phyloP scores from a whole-genome alignment of 371 early-diverging fungal species.

The Thermomucor indicae-seudaticae region DNA sequence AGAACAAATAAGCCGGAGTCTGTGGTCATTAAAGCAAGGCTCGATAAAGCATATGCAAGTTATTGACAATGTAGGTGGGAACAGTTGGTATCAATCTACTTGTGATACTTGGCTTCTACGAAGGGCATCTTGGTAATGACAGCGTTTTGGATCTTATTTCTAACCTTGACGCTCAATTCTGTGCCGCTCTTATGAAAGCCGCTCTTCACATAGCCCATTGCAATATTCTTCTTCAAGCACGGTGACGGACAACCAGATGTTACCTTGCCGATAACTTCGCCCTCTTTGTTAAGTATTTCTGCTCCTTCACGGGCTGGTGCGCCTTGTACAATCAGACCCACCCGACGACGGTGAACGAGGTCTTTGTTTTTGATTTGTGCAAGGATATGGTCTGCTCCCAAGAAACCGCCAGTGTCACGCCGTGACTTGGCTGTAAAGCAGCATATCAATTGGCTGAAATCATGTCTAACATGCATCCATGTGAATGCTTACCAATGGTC shows the following conservation, averaged over 20 bases:
- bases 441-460: background rate
- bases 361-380: slow-evolving; percentile 81
- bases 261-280: slow-evolving; percentile 69
- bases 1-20: too few species aligned
- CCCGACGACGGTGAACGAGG: slow-evolving; percentile 66
- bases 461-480: background rate
- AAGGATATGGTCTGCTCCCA: slow-evolving; percentile 86
- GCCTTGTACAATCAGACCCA: slow-evolving; percentile 91
- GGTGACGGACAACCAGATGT: slow-evolving; percentile 96
- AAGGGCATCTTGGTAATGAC: slow-evolving; percentile 95
- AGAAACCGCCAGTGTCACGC: slow-evolving; percentile 88
- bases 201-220: slow-evolving; percentile 92
- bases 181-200: slow-evolving; percentile 89
- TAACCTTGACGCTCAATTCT: slow-evolving; percentile 84
- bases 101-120: slow-evolving; percentile 80
- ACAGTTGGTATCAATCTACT: slow-evolving; percentile 35
- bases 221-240: slow-evolving; percentile 91
- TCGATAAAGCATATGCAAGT: too few species aligned
- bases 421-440: slow-evolving; percentile 72
- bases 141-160: slow-evolving; percentile 80
- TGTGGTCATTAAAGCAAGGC: too few species aligned
- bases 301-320: slow-evolving; percentile 93
- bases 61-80: too few species aligned
- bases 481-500: slow-evolving; percentile 76
- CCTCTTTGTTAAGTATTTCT: slow-evolving; percentile 62